Evolutionary conservation across 2,329 filamentous ascomycete genomes (phyloP).

Genomic region (Diaporthe eres): DNA sequence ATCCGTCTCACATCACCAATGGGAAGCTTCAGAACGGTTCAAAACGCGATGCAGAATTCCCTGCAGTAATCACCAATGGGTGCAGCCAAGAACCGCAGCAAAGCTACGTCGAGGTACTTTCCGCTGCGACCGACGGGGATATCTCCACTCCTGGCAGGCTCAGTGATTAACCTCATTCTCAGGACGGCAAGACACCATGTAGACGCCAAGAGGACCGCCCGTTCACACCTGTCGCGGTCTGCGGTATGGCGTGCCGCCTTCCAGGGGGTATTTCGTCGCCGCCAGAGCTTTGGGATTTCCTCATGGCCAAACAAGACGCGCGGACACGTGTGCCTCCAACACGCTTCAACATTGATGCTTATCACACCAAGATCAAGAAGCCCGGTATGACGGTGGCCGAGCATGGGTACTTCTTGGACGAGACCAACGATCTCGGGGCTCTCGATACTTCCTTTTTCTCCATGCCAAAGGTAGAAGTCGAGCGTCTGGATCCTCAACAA

Average conservation of each 20-base stretch:
- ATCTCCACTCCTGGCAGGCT: too few species aligned
- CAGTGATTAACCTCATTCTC: too few species aligned
- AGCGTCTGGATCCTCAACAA: conserved; percentile 42
- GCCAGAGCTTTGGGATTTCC: conserved; percentile 48
- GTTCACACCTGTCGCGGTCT: conserved; percentile 15
- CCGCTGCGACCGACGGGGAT: too few species aligned
- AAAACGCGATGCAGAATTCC: too few species aligned
- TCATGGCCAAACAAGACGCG: conserved; percentile 44
- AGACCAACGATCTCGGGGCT: not conserved
- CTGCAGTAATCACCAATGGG: too few species aligned
- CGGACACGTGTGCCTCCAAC: conserved; percentile 43
- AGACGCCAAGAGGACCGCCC: too few species aligned
- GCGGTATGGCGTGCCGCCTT: conserved; percentile 37
- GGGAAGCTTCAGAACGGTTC: too few species aligned
- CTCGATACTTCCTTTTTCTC: conserved; percentile 42
- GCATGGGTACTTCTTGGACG: conserved; percentile 41
- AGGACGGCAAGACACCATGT: too few species aligned
- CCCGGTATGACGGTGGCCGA: not conserved
- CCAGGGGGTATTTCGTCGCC: conserved; percentile 46
- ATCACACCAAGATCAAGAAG: conserved; percentile 32
- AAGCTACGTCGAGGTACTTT: too few species aligned
- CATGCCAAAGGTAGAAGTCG: conserved; percentile 36
- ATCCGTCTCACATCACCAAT: too few species aligned
- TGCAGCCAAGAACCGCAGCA: too few species aligned
- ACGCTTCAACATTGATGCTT: conserved; percentile 46